Percentiles rank a stretch among this genome's conserved stretches.
phyloP scores from a whole-genome alignment of 2,329 filamentous ascomycete species.

The Shiraia sp. region DNA sequence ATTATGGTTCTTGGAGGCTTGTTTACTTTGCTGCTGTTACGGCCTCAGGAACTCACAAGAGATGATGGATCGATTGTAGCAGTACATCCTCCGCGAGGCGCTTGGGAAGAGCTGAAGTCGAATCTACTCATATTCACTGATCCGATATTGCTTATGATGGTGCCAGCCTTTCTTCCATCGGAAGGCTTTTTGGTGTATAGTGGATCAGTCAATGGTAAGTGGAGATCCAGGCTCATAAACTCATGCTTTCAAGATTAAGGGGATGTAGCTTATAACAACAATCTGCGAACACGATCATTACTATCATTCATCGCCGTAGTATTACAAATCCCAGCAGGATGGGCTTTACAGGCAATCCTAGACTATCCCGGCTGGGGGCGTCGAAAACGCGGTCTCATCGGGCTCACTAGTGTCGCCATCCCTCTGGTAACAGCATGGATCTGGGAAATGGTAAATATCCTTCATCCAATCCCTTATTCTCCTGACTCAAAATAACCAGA shows the following conservation, averaged over 20 bases:
- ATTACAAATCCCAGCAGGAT: constrained; percentile 36
- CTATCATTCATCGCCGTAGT: constrained; percentile 35
- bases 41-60: constrained; percentile 31
- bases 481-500: too few species aligned
- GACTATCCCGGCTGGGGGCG: constrained; percentile 34
- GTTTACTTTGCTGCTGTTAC: constrained; percentile 27
- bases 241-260: too few species aligned
- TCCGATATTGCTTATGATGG: constrained; percentile 32
- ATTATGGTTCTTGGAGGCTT: constrained; percentile 35
- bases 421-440: constrained; percentile 34
- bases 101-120: constrained; percentile 30
- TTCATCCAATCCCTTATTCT: neutral
- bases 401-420: constrained; percentile 28
- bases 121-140: constrained; percentile 34
- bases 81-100: constrained; percentile 27
- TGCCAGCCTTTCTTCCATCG: constrained; percentile 33
- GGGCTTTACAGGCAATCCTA: constrained; percentile 33
- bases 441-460: constrained; percentile 33
- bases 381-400: constrained; percentile 32
- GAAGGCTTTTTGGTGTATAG: constrained; percentile 37
- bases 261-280: constrained; percentile 36
- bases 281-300: constrained; percentile 30
- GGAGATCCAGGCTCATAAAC: too few species aligned
- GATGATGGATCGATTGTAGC: constrained; percentile 37
- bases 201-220: constrained; percentile 38